These are phyloP conservation scores for Penicillium sp. DNA, from an alignment of 2,329 filamentous ascomycete genomes.

Conservation along the genomic window DNA sequence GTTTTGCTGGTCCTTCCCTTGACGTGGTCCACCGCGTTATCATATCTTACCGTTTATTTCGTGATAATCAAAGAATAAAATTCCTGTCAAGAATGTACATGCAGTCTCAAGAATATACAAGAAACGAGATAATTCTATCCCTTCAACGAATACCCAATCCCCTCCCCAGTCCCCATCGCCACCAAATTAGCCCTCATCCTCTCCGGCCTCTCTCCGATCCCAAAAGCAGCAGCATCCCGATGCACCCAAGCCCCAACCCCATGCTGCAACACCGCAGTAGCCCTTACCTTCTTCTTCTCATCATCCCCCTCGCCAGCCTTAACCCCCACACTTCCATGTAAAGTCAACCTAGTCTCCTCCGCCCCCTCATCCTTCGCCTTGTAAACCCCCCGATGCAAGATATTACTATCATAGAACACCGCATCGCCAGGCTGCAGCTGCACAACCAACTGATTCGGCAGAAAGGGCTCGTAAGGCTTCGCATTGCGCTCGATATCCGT, in stretches of 20 bases:
- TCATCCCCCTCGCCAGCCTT: slow-evolving; percentile 28
- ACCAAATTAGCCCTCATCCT: slow-evolving; percentile 46
- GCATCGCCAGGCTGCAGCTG: slow-evolving; percentile 70
- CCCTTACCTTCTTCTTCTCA: slow-evolving; percentile 39
- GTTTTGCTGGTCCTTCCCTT: too few species aligned
- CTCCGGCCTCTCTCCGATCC: slow-evolving; percentile 40
- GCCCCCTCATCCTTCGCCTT: slow-evolving; percentile 37
- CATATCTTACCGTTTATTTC: too few species aligned
- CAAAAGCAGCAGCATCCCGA: slow-evolving; percentile 42
- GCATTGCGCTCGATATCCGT: slow-evolving; percentile 69
- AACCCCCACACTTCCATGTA: slow-evolving; percentile 46
- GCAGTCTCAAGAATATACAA: background rate
- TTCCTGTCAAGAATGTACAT: background rate
- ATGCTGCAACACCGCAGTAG: slow-evolving; percentile 48
- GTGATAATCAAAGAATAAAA: background rate
- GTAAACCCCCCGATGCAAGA: slow-evolving; percentile 56
- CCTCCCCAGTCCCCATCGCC: slow-evolving; percentile 47
- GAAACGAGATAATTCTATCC: slow-evolving; percentile 24
- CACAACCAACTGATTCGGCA: slow-evolving; percentile 67
- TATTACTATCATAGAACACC: slow-evolving; percentile 90
- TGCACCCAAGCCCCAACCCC: slow-evolving; percentile 47
- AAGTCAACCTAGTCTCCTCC: slow-evolving; percentile 41
- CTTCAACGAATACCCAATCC: slow-evolving; percentile 45
- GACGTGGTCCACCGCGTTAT: too few species aligned
- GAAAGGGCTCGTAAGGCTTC: slow-evolving; percentile 59